A percentile compares a stretch with the other conserved stretches of the same genome.
phyloP scores from a whole-genome alignment of 2,329 filamentous ascomycete genomes.

The Bipolaris victoriae region DNA sequence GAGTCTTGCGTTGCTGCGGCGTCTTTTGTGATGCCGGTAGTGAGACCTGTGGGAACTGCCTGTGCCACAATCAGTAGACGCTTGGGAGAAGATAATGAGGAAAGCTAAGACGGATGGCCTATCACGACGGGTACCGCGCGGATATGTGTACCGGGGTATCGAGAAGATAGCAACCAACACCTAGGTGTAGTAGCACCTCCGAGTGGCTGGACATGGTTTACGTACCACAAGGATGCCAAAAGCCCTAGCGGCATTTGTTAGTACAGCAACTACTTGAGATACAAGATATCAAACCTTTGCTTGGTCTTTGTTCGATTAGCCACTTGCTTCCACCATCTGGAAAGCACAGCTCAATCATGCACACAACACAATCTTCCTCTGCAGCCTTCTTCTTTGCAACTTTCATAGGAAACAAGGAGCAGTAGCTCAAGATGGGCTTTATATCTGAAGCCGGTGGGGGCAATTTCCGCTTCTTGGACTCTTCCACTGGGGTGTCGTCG shows the following conservation, averaged over 20 bases:
- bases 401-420: constrained; percentile 46
- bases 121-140: constrained; percentile 8
- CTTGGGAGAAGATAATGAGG: constrained; percentile 2
- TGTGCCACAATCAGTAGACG: constrained; percentile 22
- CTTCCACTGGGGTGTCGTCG: constrained; percentile 2
- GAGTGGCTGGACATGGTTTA: constrained; percentile 7
- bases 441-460: constrained; percentile 7
- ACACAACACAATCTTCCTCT: constrained; percentile 44
- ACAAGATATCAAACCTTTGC: constrained; percentile 34
- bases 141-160: background rate
- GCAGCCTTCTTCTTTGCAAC: constrained; percentile 43
- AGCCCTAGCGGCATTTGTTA: constrained; percentile 22
- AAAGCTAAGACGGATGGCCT: constrained; percentile 1
- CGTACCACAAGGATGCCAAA: constrained; percentile 37
- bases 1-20: constrained; percentile 29
- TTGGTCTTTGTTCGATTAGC: constrained; percentile 47
- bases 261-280: background rate
- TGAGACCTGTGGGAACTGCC: constrained; percentile 43
- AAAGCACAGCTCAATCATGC: constrained; percentile 33
- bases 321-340: constrained; percentile 31
- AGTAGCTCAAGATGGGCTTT: constrained; percentile 34
- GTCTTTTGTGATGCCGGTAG: constrained; percentile 25
- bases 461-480: constrained; percentile 35
- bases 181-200: background rate
- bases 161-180: background rate